Conservation (phyloP, 805 yeast genomes). For the Saturnispora dispora region DNA sequence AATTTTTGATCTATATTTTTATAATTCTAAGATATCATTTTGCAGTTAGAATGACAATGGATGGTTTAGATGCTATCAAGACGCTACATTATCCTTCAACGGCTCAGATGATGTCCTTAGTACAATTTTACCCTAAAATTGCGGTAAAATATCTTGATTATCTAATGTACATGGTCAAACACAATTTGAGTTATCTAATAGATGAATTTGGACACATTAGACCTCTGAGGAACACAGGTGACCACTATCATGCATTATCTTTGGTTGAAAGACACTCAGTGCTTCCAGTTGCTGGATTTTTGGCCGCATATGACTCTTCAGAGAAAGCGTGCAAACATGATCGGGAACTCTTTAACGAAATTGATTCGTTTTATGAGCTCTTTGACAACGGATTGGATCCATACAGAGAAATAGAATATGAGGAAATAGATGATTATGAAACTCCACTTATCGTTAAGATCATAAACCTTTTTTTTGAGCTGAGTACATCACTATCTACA, state of each 20-base stretch:
- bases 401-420: neutral
- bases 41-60: neutral
- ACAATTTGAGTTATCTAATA: neutral
- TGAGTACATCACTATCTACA: neutral
- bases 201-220: neutral
- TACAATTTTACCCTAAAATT: neutral
- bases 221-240: neutral
- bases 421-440: neutral
- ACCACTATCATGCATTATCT: neutral
- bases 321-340: neutral
- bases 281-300: neutral
- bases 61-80: neutral
- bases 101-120: neutral
- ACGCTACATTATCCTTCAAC: neutral
- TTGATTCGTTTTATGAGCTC: neutral
- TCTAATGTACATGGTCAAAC: neutral
- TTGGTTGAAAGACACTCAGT: neutral
- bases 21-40: neutral
- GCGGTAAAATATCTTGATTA: constrained; percentile 2
- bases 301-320: neutral
- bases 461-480: neutral
- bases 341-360: neutral
- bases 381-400: neutral
- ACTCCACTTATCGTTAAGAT: neutral
- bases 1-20: neutral